Evolutionary conservation across 768 basidiomycete genomes (phyloP).

Genomic region (Obba rivulosa): DNA sequence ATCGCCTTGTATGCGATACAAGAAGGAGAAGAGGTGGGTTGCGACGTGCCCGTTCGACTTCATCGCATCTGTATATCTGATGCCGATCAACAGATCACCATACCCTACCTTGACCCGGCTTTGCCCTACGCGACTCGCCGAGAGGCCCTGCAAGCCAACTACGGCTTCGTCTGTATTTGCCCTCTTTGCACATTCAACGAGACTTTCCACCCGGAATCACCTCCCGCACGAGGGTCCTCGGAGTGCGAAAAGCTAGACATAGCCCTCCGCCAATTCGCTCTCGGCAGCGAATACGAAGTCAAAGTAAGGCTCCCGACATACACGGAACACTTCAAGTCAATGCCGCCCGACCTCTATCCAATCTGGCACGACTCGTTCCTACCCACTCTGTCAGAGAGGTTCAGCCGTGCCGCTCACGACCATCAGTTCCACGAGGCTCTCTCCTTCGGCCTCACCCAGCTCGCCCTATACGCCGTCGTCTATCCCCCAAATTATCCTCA

Average conservation of each 20-base stretch:
- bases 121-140: slow-evolving; percentile 52
- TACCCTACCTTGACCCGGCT: slow-evolving; percentile 79
- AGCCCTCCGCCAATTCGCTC: slow-evolving; percentile 34
- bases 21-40: slow-evolving; percentile 58
- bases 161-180: slow-evolving; percentile 66
- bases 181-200: slow-evolving; percentile 45
- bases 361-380: slow-evolving; percentile 58
- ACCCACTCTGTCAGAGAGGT: slow-evolving; percentile 50
- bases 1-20: slow-evolving; percentile 55
- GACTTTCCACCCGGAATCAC: slow-evolving; percentile 31
- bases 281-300: slow-evolving; percentile 18
- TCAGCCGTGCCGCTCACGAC: slow-evolving; percentile 69
- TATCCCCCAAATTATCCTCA: slow-evolving; percentile 82
- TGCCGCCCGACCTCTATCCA: slow-evolving; percentile 37
- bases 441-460: slow-evolving; percentile 46
- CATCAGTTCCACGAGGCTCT: slow-evolving; percentile 49
- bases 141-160: slow-evolving; percentile 52
- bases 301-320: slow-evolving; percentile 3
- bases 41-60: not conserved
- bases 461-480: slow-evolving; percentile 62
- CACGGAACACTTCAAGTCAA: slow-evolving; percentile 20
- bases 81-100: slow-evolving; percentile 45
- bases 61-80: not conserved
- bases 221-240: slow-evolving; percentile 26
- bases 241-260: slow-evolving; percentile 9